Conservation (phyloP, 305 asterid species). For the Rubia peregrina region DNA sequence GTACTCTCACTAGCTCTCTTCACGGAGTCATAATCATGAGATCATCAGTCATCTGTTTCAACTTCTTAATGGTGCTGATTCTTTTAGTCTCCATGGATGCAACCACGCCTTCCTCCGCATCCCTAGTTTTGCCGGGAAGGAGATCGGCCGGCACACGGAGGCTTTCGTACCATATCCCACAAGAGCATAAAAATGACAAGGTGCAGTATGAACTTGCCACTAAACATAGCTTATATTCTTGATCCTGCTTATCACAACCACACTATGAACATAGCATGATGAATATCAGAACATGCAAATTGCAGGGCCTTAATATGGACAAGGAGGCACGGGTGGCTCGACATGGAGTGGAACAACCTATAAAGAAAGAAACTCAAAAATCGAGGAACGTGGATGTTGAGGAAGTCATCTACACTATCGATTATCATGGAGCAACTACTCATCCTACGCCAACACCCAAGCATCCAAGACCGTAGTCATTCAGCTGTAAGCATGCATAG, state of each 20-base stretch:
- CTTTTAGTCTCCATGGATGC: slow-evolving; percentile 15
- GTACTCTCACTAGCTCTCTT: not conserved
- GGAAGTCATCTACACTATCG: slow-evolving; percentile 20
- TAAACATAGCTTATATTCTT: not conserved
- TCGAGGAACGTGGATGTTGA: slow-evolving; percentile 15
- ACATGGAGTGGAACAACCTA: not conserved
- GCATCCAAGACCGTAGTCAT: slow-evolving; percentile 21
- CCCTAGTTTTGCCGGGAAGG: slow-evolving; percentile 1
- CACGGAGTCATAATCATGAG: slow-evolving; percentile 11
- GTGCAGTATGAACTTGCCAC: not conserved
- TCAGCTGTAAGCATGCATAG: not conserved
- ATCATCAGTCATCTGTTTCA: not conserved
- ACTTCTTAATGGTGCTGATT: slow-evolving; percentile 13
- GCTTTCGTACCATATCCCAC: not conserved
- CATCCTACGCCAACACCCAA: slow-evolving; percentile 25
- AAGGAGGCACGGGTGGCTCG: slow-evolving; percentile 4
- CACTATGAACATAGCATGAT: not conserved
- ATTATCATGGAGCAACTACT: slow-evolving; percentile 24
- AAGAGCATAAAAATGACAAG: slow-evolving; percentile 2
- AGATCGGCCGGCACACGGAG: slow-evolving; percentile 1
- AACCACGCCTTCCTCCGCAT: slow-evolving; percentile 6
- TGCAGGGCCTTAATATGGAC: not conserved
- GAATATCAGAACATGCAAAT: not conserved
- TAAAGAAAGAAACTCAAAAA: slow-evolving; percentile 14
- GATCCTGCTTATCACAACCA: not conserved